These are phyloP conservation scores for Nicotiana obtusifolia DNA, from an alignment of 257 asterid genomes.

Conservation along the genomic window DNA sequence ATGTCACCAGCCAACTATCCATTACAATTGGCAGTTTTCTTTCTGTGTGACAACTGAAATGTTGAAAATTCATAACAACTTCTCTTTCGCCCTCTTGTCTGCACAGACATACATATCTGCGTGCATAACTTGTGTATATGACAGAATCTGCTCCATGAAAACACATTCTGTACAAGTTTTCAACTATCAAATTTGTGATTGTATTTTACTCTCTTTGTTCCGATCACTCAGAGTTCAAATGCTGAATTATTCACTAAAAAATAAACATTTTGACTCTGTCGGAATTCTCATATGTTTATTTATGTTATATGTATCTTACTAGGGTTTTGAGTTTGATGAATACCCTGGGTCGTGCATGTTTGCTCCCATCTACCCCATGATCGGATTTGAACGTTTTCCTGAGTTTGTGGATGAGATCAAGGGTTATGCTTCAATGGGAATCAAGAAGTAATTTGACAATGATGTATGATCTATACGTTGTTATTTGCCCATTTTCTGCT, in stretches of 20 bases:
- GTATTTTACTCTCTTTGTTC: neutral
- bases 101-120: neutral
- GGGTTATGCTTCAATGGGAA: neutral
- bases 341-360: neutral
- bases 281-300: neutral
- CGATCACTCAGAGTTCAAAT: neutral
- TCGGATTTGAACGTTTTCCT: neutral
- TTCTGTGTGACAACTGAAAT: neutral
- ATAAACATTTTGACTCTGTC: neutral
- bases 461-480: neutral
- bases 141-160: neutral
- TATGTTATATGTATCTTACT: neutral
- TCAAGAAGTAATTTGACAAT: too few relatives aligned
- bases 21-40: neutral
- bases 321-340: neutral
- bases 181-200: neutral
- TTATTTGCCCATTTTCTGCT: neutral
- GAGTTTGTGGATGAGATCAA: neutral
- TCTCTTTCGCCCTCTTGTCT: neutral
- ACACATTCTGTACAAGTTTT: neutral
- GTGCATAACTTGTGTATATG: neutral
- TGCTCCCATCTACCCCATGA: neutral
- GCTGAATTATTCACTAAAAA: neutral
- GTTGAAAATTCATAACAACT: neutral
- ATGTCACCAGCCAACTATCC: neutral